A percentile compares a stretch with the other conserved stretches of the same genome.
Conservation (phyloP, 805 yeast genomes). For the Wickerhamiella occidentalis region DNA sequence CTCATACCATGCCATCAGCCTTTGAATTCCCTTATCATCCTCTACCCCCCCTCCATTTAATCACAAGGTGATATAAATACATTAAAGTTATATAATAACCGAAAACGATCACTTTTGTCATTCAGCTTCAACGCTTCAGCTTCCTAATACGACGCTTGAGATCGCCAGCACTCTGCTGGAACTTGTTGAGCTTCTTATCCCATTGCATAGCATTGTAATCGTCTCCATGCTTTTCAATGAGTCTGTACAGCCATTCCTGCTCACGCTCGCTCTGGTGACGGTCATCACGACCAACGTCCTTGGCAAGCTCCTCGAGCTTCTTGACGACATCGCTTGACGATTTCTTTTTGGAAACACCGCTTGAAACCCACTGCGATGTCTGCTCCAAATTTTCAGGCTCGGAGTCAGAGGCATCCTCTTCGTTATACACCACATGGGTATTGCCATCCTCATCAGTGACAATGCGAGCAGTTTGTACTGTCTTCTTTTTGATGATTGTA, state of each 20-base stretch:
- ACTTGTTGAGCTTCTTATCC: slow-evolving; percentile 73
- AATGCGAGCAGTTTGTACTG: slow-evolving; percentile 25
- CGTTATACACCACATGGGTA: slow-evolving; percentile 25
- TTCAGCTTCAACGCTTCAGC: slow-evolving; percentile 38
- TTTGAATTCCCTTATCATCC: too few relatives aligned
- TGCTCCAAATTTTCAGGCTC: slow-evolving; percentile 37
- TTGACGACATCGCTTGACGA: slow-evolving; percentile 46
- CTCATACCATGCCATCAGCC: slow-evolving; percentile 70
- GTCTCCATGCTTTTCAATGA: slow-evolving; percentile 73
- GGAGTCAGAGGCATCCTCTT: slow-evolving; percentile 54
- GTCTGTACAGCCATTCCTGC: slow-evolving; percentile 49
- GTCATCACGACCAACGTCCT: slow-evolving; percentile 28
- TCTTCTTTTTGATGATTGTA: slow-evolving; percentile 14
- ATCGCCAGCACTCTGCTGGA: slow-evolving; percentile 79
- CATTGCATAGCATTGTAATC: slow-evolving; percentile 83
- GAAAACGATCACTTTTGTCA: background rate
- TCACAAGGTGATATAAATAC: background rate
- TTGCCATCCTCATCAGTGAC: slow-evolving; percentile 22
- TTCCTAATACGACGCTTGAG: slow-evolving; percentile 55
- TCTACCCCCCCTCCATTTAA: too few relatives aligned
- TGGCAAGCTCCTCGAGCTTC: slow-evolving; percentile 54
- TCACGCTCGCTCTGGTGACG: slow-evolving; percentile 55
- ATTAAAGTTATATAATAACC: background rate
- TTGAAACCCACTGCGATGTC: slow-evolving; percentile 58
- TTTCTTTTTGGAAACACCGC: slow-evolving; percentile 32